Evolutionary conservation across 371 early-diverging fungal genomes (phyloP).

Genomic region (Mortierella sp.): DNA sequence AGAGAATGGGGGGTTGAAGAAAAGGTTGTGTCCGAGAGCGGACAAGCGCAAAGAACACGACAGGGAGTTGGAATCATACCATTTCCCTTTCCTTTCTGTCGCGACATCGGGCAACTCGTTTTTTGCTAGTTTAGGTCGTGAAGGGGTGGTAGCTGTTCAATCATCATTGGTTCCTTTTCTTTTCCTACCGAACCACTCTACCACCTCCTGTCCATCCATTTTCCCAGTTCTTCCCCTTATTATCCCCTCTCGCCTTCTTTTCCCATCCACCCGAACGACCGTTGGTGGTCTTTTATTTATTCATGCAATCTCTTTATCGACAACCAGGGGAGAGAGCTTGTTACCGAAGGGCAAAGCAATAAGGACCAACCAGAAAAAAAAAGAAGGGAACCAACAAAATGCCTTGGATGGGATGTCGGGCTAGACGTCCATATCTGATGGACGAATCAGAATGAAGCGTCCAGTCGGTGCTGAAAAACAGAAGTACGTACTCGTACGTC

Average conservation of each 20-base stretch:
- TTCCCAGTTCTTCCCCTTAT: neutral
- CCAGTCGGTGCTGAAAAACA: neutral
- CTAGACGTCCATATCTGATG: conserved; percentile 10
- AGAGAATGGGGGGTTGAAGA: neutral
- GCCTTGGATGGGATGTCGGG: neutral
- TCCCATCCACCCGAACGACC: neutral
- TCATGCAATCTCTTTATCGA: neutral
- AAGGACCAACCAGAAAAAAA: neutral
- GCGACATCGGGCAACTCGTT: neutral
- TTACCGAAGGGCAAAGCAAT: neutral
- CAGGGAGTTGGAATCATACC: neutral
- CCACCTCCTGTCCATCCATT: neutral
- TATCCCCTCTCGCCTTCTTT: neutral
- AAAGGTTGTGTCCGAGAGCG: neutral
- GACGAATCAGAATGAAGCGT: conserved; percentile 18
- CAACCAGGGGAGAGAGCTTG: neutral
- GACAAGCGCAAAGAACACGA: neutral
- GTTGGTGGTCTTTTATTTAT: neutral
- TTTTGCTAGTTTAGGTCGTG: neutral
- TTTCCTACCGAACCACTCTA: neutral
- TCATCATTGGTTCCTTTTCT: neutral
- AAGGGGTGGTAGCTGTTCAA: neutral
- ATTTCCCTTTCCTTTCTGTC: neutral
- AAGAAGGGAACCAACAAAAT: neutral
- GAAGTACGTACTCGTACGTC: neutral